Conservation (phyloP, 441 rosid genomes). For the Theobroma grandiflorum region DNA sequence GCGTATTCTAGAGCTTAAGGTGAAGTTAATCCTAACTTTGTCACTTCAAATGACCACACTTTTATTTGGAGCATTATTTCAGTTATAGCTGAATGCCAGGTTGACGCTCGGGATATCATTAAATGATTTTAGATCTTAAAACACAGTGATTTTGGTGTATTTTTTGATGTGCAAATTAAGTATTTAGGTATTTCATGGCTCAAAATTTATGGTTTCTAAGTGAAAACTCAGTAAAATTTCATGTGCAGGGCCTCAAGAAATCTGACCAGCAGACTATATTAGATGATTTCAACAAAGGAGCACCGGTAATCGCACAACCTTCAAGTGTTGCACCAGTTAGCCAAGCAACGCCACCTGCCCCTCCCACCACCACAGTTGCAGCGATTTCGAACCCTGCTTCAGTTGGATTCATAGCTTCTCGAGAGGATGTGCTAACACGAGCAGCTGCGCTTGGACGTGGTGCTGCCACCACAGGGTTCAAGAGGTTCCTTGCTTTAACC, state of each 20-base stretch:
- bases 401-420: conserved; percentile 75
- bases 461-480: conserved; percentile 97
- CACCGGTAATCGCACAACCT: conserved; percentile 73
- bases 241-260: conserved; percentile 88
- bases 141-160: not conserved
- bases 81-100: not conserved
- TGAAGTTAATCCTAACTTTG: conserved; percentile 26
- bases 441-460: conserved; percentile 99
- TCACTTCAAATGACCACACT: not conserved
- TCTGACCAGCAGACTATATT: conserved; percentile 90
- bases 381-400: conserved; percentile 53
- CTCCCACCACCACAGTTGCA: conserved; percentile 50
- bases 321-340: conserved; percentile 42
- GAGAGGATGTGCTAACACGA: conserved; percentile 94
- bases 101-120: not conserved
- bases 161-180: not conserved
- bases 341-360: conserved; percentile 55
- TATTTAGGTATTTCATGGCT: not conserved
- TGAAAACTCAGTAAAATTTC: not conserved
- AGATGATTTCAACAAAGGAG: conserved; percentile 95
- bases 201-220: not conserved
- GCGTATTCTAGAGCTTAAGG: conserved; percentile 98
- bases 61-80: not conserved
- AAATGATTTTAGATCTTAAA: not conserved
- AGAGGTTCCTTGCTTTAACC: conserved; percentile 98